Conservation (phyloP, 257 asterid genomes). For the Solanum bulbocastanum region DNA sequence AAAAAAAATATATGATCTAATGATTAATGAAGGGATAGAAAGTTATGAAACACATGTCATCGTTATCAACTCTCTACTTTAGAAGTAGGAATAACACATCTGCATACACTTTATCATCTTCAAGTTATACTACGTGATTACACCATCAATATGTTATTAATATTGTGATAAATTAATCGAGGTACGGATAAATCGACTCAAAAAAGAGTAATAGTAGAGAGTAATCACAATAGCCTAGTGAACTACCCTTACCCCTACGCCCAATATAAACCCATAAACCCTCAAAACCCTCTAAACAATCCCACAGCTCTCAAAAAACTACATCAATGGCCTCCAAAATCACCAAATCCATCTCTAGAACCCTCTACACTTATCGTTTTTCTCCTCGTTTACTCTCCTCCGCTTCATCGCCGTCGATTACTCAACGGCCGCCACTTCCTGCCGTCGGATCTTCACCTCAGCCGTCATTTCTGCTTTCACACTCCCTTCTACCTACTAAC, state of each 20-base stretch:
- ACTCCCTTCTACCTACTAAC: background rate
- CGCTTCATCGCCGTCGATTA: background rate
- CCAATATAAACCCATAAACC: background rate
- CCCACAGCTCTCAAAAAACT: background rate
- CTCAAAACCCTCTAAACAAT: background rate
- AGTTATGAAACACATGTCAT: accelerated
- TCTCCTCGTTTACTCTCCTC: background rate
- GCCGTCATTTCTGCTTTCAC: constrained; percentile 1
- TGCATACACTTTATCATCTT: no score
- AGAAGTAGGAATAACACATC: no score
- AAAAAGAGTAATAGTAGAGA: background rate
- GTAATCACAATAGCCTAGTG: background rate
- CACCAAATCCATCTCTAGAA: background rate
- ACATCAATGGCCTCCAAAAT: background rate
- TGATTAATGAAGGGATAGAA: background rate
- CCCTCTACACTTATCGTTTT: background rate
- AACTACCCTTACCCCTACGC: background rate
- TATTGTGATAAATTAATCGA: background rate
- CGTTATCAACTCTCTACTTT: no score
- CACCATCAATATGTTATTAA: accelerated
- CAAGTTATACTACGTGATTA: accelerated
- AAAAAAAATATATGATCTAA: accelerated
- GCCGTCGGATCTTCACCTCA: background rate
- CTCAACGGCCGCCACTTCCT: background rate
- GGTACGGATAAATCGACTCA: background rate